Evolutionary conservation across 1,139 yeast species (phyloP).

Genomic region (Suhomyces ambrosiae): DNA sequence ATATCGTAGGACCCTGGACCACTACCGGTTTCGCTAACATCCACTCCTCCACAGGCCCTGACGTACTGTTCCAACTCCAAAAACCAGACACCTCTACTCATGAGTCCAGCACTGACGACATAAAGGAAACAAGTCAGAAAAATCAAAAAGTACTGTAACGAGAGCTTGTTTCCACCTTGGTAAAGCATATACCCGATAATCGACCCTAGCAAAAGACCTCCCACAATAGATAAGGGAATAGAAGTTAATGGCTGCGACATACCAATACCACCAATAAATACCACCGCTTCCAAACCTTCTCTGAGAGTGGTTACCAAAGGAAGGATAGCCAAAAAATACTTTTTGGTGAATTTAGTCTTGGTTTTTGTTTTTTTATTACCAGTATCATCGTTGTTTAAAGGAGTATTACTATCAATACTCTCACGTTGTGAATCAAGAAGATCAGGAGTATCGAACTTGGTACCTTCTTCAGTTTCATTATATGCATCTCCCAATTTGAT

Average conservation of each 20-base stretch:
- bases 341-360: conserved; percentile 26
- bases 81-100: conserved; percentile 51
- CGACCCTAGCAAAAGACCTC: conserved; percentile 39
- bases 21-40: conserved; percentile 50
- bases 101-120: conserved; percentile 48
- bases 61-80: conserved; percentile 47
- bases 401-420: conserved; percentile 18
- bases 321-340: conserved; percentile 42
- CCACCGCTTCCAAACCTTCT: conserved; percentile 53
- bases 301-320: conserved; percentile 51
- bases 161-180: conserved; percentile 44
- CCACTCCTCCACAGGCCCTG: conserved; percentile 44
- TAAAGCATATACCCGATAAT: conserved; percentile 40
- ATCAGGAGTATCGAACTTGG: conserved; percentile 1
- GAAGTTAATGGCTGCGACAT: conserved; percentile 41
- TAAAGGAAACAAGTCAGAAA: conserved; percentile 45
- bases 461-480: conserved; percentile 13
- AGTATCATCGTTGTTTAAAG: conserved; percentile 11
- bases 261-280: conserved; percentile 51
- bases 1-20: conserved; percentile 53
- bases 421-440: no score
- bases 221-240: conserved; percentile 40
- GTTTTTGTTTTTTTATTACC: conserved; percentile 2
- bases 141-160: conserved; percentile 45
- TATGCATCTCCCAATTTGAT: conserved; percentile 48